Evolutionary conservation across 805 yeast genomes (phyloP).

Genomic region (Yarrowia alimentaria): DNA sequence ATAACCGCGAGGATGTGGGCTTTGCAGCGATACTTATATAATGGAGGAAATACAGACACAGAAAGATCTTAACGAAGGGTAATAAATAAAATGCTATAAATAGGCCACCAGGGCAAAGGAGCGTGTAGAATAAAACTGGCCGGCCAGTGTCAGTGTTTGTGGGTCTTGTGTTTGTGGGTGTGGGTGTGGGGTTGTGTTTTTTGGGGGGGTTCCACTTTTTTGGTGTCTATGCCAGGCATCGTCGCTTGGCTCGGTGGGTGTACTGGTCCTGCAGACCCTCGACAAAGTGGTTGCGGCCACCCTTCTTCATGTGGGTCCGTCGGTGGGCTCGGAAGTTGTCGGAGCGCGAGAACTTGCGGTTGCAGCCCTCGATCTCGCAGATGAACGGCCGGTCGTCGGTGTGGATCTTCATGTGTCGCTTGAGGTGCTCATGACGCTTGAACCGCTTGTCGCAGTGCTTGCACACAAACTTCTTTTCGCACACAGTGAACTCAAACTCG

Average conservation of each 20-base stretch:
- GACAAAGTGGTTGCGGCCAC: constrained; percentile 45
- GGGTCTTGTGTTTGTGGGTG: neutral
- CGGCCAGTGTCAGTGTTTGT: constrained; percentile 19
- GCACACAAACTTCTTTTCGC: constrained; percentile 39
- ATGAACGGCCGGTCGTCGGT: constrained; percentile 73
- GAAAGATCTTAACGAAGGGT: too few relatives aligned
- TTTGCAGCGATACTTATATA: too few relatives aligned
- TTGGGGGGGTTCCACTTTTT: too few relatives aligned
- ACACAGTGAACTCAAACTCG: constrained; percentile 27
- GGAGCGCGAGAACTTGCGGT: constrained; percentile 64
- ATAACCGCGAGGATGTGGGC: too few relatives aligned
- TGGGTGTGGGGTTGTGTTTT: too few relatives aligned
- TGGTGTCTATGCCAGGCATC: too few relatives aligned
- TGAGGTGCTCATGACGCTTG: constrained; percentile 45
- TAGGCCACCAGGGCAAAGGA: constrained; percentile 16
- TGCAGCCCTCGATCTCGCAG: constrained; percentile 58
- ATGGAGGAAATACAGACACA: too few relatives aligned
- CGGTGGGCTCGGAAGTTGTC: constrained; percentile 79
- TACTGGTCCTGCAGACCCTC: constrained; percentile 38
- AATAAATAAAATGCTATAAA: constrained; percentile 12
- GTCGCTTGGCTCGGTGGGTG: constrained; percentile 16
- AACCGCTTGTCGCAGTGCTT: constrained; percentile 41
- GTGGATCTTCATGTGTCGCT: constrained; percentile 68
- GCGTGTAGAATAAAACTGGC: constrained; percentile 11
- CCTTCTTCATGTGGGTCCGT: constrained; percentile 57